Base-by-base conservation (phyloP, 106 monocot species). In the Gastrodia elata region DNA sequence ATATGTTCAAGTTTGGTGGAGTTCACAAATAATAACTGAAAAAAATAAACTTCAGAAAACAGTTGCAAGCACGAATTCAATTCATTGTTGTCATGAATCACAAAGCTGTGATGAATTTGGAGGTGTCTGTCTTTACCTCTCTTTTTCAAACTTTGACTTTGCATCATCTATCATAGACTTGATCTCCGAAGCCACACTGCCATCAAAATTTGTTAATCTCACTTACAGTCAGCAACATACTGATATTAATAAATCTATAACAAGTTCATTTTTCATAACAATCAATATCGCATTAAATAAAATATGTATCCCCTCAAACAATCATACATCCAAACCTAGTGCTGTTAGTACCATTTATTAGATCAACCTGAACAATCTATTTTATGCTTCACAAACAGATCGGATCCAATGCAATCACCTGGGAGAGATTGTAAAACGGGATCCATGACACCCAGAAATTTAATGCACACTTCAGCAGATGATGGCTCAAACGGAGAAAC, bases 111-210 rank as follows among this genome's bases (percentile, higher is more conserved):
- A 33, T 25, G 39, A 55, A 34, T 27, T 20, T 25, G 11, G 71
- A 48, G 28, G 37, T 33, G 14, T 30, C 68, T 20, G 32, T 35
- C n/a, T 68, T 46, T 79, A 85, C 90, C 90, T 91, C 28, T 91
- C 91, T 71, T 91, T 91, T 65, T 87, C 87, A 75, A 77, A 70
- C 40, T 79, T 91, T 55, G 80, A 76, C 75, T 86, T 91, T 71
- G 78, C 74, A 52, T 85, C 84, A 68, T 86, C 77, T 32, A 84
- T 24, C 76, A 82, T 82, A 16, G 83, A 75, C 30, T 59, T 78
- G 57, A 86, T 74, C 36, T 89, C 89, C 40, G 76, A 64, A 22
- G 83, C 76, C 38, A 89, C 83, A 73, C 86, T 86, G 81, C 35
- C 39, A 76, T 27, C 14, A 67, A 70, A 68, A 69, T 69, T 11